phyloP scores from a whole-genome alignment of 768 basidiomycete genomes.

The Sutorius australiensis region DNA sequence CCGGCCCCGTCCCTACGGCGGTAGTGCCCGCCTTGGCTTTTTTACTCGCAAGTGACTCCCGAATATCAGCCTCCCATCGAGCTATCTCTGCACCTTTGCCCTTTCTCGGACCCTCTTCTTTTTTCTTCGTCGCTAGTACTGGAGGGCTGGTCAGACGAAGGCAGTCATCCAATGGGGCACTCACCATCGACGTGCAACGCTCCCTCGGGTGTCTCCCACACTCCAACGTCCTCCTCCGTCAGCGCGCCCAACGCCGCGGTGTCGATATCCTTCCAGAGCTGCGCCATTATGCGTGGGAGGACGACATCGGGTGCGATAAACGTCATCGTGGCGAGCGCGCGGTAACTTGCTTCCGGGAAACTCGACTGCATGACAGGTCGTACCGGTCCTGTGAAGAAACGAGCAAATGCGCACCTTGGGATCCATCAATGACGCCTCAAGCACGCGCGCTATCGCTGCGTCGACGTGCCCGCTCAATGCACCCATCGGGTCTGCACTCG shows the following conservation, averaged over 20 bases:
- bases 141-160: background rate
- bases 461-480: conserved; percentile 51
- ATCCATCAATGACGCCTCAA: conserved; percentile 44
- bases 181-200: conserved; percentile 75
- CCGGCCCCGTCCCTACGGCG: conserved; percentile 11
- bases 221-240: conserved; percentile 69
- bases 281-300: conserved; percentile 67
- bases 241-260: conserved; percentile 54
- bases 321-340: conserved; percentile 68
- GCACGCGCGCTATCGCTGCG: conserved; percentile 44
- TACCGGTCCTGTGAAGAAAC: background rate
- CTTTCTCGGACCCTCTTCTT: conserved; percentile 51
- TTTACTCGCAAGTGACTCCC: conserved; percentile 79
- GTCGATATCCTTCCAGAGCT: conserved; percentile 64
- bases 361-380: conserved; percentile 31
- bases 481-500: conserved; percentile 61
- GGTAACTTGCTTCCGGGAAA: conserved; percentile 66
- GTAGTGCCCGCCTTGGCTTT: conserved; percentile 41
- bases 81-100: conserved; percentile 88
- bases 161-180: background rate
- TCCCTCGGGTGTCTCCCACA: conserved; percentile 87
- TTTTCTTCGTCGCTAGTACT: conserved; percentile 66
- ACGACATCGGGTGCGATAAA: conserved; percentile 74
- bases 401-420: conserved; percentile 38
- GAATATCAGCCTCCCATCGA: conserved; percentile 94